Conservation (phyloP, 371 early-diverging fungal genomes). For the Haplosporangium sp. region DNA sequence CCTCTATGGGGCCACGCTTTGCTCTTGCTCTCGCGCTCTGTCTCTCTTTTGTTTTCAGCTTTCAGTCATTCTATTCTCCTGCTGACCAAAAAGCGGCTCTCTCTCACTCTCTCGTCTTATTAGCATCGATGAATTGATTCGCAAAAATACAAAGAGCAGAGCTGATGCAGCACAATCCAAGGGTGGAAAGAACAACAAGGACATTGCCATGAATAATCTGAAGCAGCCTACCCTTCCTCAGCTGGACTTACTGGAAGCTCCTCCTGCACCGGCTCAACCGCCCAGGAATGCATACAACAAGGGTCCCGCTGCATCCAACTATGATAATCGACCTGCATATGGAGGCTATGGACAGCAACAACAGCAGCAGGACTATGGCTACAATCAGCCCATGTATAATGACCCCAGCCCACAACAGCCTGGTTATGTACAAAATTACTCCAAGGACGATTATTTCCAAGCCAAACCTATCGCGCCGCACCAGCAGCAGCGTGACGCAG, state of each 20-base stretch:
- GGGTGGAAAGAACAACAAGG: conserved; percentile 21
- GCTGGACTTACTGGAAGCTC: conserved; percentile 15
- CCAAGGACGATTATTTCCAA: conserved; percentile 20
- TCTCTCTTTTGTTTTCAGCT: no score
- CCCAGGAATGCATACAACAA: conserved; percentile 16
- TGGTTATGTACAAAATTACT: conserved; percentile 4
- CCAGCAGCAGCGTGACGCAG: neutral
- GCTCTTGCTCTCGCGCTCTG: no score
- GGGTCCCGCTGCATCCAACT: neutral
- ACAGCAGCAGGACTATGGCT: conserved; percentile 10
- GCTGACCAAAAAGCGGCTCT: neutral
- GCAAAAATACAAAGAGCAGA: conserved; percentile 46
- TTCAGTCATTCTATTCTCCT: neutral
- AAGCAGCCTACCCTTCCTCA: conserved; percentile 46
- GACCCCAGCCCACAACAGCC: conserved; percentile 1
- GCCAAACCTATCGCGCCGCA: conserved; percentile 6
- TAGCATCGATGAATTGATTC: conserved; percentile 51
- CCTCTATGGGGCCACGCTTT: no score
- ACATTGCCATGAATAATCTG: conserved; percentile 13
- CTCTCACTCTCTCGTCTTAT: neutral
- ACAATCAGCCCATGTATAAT: neutral
- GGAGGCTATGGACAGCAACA: conserved; percentile 4
- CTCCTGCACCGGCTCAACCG: conserved; percentile 10
- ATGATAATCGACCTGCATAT: neutral
- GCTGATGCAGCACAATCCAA: conserved; percentile 25